Base-by-base conservation (phyloP, 2,329 filamentous ascomycete genomes). In the Trichoderma sp. region DNA sequence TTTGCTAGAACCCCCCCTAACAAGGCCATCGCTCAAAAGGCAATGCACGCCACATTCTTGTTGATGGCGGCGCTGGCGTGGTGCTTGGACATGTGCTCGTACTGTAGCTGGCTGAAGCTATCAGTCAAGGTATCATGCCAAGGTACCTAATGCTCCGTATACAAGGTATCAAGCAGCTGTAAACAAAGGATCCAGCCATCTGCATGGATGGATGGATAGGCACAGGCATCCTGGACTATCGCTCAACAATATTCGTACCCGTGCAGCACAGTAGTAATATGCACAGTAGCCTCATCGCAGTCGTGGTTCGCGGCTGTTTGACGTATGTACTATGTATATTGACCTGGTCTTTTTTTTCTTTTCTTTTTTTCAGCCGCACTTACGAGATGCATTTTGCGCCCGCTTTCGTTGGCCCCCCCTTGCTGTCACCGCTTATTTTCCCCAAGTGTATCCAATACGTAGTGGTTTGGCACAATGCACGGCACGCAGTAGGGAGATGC, bases 371-470 rank as follows among this genome's bases (percentile, higher is more conserved):
- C 61, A 65, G 61, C 61, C 61, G 61, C 61, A 65, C 52, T 35
- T 57, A 35, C 52, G 61, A 65, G 61, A 48, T 65, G 61, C 50
- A 34, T 57, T 34, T 63, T 65, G 61, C 61, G 61, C 61, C 61
- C 61, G 61, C 42, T 19, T 45, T 27, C 27, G 13, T 32, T 37
- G 29, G n/a, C n/a, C n/a, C 52, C 39, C 52, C 52, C 52, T 34
- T 42, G 35, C 13, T 57, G 61, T 57, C 61, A 65, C 61, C 61
- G 61, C 61, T 65, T 45, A 53, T 65, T 57, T n/a, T 22, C 5
- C 29, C 25, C 4, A 39, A 27, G 35, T 42, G 48, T 25, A 32
- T 42, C n/a, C 27, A 32, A 32, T 64, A 64, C 45, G 48, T n/a
- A 22, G 35, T 45, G 34, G 35, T 35, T 32, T 25, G 27, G 61